Percentiles rank a stretch among this genome's conserved stretches.
These are phyloP conservation scores for Microbotryum silenes-acaulis DNA, from an alignment of 1,284 basidiomycete species.

Conservation along the genomic window DNA sequence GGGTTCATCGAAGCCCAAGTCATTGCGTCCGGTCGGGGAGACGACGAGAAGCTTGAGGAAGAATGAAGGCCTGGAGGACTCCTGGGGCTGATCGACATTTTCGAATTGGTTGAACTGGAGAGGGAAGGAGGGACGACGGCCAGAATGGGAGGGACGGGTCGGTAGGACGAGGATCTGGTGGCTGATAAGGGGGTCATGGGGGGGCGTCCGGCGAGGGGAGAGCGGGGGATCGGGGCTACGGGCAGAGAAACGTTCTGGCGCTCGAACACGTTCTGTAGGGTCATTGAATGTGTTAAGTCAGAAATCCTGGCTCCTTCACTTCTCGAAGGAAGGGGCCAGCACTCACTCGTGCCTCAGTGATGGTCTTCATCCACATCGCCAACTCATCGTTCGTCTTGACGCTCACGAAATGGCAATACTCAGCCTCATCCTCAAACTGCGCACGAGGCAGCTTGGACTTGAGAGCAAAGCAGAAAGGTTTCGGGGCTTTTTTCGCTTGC, in stretches of 20 bases:
- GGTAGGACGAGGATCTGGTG: slow-evolving; percentile 1
- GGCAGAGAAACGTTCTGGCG: slow-evolving; percentile 2
- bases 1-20: slow-evolving; percentile 11
- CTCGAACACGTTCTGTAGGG: slow-evolving; percentile 9
- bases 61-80: not conserved
- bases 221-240: not conserved
- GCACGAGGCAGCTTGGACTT: slow-evolving; percentile 50
- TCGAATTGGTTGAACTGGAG: not conserved
- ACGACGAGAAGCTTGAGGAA: not conserved
- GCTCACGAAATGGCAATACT: slow-evolving; percentile 75
- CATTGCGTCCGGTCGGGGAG: slow-evolving; percentile 8
- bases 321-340: not conserved
- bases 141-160: slow-evolving; percentile 8
- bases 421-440: slow-evolving; percentile 41
- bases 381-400: slow-evolving; percentile 59
- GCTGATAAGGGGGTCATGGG: not conserved
- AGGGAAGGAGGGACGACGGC: slow-evolving; percentile 1
- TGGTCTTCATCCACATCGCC: slow-evolving; percentile 24
- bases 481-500: slow-evolving; percentile 53
- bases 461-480: slow-evolving; percentile 68
- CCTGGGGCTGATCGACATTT: not conserved
- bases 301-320: too few species aligned
- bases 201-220: not conserved
- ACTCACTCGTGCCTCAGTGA: slow-evolving; percentile 29
- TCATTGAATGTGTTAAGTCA: not conserved